phyloP scores from a whole-genome alignment of 2,329 filamentous ascomycete genomes.

The Epichloe amarillans region DNA sequence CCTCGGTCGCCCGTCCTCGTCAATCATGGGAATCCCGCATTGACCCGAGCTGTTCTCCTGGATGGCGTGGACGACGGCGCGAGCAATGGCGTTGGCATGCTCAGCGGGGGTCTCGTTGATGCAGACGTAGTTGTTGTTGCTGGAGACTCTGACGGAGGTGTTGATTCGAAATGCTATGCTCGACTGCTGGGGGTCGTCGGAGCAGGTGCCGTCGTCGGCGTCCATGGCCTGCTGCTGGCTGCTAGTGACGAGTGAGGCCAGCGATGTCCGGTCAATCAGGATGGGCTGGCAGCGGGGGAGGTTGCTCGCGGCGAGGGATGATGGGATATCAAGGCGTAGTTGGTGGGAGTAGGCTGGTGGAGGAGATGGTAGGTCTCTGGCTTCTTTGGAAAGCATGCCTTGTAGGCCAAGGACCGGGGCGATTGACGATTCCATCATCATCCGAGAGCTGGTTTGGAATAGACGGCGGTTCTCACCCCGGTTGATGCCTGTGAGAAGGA shows the following conservation, averaged over 20 bases:
- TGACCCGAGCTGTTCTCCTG: conserved; percentile 25
- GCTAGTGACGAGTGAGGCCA: neutral
- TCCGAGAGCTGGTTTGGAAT: neutral
- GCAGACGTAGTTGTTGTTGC: conserved; percentile 35
- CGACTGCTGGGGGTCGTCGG: conserved; percentile 11
- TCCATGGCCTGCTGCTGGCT: neutral
- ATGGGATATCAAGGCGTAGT: conserved; percentile 3
- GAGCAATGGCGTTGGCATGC: conserved; percentile 29
- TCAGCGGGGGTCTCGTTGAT: conserved; percentile 25
- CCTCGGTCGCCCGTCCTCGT: conserved; percentile 28
- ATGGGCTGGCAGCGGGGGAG: neutral
- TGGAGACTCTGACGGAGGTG: conserved; percentile 31
- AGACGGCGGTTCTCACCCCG: no score
- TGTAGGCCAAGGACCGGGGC: neutral
- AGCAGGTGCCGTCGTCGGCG: neutral
- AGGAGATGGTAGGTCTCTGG: conserved; percentile 10
- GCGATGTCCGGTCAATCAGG: neutral
- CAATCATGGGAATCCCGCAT: conserved; percentile 32
- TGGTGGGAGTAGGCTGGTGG: conserved; percentile 19
- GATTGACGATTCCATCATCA: conserved; percentile 5
- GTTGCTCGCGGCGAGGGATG: neutral
- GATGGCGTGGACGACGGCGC: conserved; percentile 31
- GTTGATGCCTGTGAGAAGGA: no score
- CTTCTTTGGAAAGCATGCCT: conserved; percentile 4
- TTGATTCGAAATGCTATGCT: conserved; percentile 35